These are phyloP conservation scores for Botrytis byssoidea DNA, from an alignment of 2,329 filamentous ascomycete genomes.

Conservation along the genomic window DNA sequence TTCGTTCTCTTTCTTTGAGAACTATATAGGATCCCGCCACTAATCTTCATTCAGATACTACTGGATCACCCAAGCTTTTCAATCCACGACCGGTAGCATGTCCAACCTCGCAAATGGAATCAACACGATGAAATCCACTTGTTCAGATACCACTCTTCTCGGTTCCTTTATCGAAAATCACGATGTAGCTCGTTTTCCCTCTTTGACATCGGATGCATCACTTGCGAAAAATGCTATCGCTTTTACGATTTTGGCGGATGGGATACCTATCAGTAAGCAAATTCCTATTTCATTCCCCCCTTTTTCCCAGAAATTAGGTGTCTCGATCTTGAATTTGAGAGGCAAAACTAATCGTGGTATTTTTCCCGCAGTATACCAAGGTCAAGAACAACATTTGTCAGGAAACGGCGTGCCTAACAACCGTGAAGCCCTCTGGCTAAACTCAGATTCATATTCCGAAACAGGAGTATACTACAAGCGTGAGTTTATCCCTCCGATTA, in stretches of 20 bases:
- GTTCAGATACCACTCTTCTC: conserved; percentile 42
- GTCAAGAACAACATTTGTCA: conserved; percentile 52
- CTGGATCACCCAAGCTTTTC: conserved; percentile 35
- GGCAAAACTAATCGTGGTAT: neutral
- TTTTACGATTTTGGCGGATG: conserved; percentile 50
- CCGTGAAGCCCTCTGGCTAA: conserved; percentile 48
- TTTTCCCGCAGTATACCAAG: conserved; percentile 45
- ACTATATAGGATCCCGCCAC: neutral
- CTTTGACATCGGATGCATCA: conserved; percentile 30
- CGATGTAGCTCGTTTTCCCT: conserved; percentile 33
- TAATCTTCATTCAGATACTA: conserved; percentile 34
- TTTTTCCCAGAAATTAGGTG: too few species aligned
- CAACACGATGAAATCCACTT: conserved; percentile 32
- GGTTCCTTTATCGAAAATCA: conserved; percentile 45
- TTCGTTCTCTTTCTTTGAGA: neutral
- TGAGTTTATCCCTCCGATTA: neutral
- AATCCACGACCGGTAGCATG: conserved; percentile 35
- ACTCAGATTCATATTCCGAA: conserved; percentile 42
- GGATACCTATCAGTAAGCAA: conserved; percentile 47
- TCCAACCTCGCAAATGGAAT: conserved; percentile 36
- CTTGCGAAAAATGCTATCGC: conserved; percentile 49
- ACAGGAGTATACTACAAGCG: conserved; percentile 41
- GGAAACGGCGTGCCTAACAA: conserved; percentile 43
- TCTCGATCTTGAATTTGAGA: neutral
- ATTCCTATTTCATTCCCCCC: neutral